phyloP scores from a whole-genome alignment of 495 filamentous ascomycete genomes.

The Annulohypoxylon maeteangense region DNA sequence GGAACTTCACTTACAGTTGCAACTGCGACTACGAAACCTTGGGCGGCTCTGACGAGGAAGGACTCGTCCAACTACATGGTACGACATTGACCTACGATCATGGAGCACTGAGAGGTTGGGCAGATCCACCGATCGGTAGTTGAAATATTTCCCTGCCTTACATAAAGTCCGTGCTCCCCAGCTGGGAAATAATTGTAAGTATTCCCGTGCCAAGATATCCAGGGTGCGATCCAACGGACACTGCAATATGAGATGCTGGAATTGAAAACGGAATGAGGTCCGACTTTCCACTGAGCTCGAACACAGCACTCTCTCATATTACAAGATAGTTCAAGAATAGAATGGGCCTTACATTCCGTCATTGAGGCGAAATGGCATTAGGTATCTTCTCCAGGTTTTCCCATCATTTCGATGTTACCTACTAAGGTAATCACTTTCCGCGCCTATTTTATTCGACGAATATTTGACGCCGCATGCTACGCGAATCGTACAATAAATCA shows the following conservation, averaged over 20 bases:
- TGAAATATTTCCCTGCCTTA: conserved; percentile 18
- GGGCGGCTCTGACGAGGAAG: conserved; percentile 26
- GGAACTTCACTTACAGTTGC: conserved; percentile 24
- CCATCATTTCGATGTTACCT: background rate
- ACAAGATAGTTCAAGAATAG: background rate
- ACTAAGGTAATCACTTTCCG: conserved; percentile 8
- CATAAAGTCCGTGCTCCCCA: conserved; percentile 23
- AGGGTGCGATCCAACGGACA: conserved; percentile 40
- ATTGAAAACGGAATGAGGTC: conserved; percentile 39
- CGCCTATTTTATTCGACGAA: conserved; percentile 12
- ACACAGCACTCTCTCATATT: conserved; percentile 1
- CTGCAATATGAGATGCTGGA: conserved; percentile 37
- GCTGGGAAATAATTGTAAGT: conserved; percentile 30
- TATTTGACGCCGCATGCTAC: conserved; percentile 8
- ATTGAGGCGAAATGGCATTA: conserved; percentile 17
- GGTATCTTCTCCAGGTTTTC: background rate
- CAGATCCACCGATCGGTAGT: conserved; percentile 36
- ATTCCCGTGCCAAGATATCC: conserved; percentile 41
- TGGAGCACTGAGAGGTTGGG: conserved; percentile 17
- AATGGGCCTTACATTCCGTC: background rate
- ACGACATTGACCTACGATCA: conserved; percentile 16
- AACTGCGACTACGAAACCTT: conserved; percentile 20
- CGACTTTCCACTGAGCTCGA: conserved; percentile 41
- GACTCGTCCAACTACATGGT: conserved; percentile 16
- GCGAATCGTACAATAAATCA: conserved; percentile 10